Evolutionary conservation across 106 monocot species (phyloP).

Genomic region (Dendrobium chrysotoxum): DNA sequence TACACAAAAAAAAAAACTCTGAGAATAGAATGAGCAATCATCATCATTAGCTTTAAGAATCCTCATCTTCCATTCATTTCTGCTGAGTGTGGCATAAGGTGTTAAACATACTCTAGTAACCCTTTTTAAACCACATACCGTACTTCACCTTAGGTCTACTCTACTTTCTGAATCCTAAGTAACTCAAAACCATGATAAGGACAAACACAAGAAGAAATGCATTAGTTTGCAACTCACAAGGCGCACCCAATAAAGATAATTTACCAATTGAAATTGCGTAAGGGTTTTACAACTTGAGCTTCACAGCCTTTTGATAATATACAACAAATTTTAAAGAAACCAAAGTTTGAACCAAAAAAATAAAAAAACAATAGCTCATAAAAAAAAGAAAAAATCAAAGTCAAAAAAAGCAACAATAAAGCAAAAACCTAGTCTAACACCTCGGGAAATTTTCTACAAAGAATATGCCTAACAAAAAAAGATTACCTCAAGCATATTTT

Average conservation of each 20-base stretch:
- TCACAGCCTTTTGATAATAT: background rate
- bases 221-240: background rate
- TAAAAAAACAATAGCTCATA: background rate
- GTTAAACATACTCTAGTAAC: too few species aligned
- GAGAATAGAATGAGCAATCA: too few species aligned
- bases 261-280: background rate
- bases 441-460: background rate
- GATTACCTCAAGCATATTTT: constrained; percentile 46
- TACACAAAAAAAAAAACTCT: too few species aligned
- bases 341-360: background rate
- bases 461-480: constrained; percentile 2
- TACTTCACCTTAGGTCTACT: too few species aligned
- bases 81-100: too few species aligned
- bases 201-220: background rate
- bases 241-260: background rate
- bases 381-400: background rate
- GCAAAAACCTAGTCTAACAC: background rate
- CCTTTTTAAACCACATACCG: too few species aligned
- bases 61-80: too few species aligned
- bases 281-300: background rate
- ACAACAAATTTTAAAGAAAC: background rate
- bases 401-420: background rate
- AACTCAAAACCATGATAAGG: background rate
- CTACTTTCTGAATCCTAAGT: too few species aligned
- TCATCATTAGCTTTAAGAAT: too few species aligned